Evolutionary conservation across 2,329 filamentous ascomycete genomes (phyloP).

Genomic region (Scolecobasidium constrictum): DNA sequence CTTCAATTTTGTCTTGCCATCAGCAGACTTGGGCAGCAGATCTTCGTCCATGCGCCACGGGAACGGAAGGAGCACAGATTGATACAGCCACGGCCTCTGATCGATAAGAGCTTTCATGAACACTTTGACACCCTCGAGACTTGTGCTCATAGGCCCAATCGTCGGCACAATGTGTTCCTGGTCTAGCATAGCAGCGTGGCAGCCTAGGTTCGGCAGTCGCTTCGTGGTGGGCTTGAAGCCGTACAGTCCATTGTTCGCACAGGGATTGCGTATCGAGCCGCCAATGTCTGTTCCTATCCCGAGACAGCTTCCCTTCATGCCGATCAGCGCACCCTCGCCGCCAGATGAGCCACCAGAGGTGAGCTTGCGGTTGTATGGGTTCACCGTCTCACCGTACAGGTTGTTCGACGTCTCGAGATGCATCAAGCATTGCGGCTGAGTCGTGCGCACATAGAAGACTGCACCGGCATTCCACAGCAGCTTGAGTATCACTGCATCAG

Average conservation of each 20-base stretch:
- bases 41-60: conserved; percentile 36
- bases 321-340: conserved; percentile 46
- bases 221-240: conserved; percentile 32
- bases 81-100: conserved; percentile 43
- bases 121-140: conserved; percentile 39
- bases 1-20: conserved; percentile 30
- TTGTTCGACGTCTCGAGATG: conserved; percentile 42
- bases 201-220: conserved; percentile 32
- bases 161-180: conserved; percentile 37
- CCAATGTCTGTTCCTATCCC: conserved; percentile 45
- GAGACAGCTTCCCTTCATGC: conserved; percentile 39
- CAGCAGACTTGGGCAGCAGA: conserved; percentile 4
- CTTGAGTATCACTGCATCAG: conserved; percentile 38
- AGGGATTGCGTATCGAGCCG: conserved; percentile 37
- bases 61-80: conserved; percentile 48
- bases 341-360: conserved; percentile 44
- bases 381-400: conserved; percentile 41
- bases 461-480: conserved; percentile 37
- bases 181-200: conserved; percentile 31
- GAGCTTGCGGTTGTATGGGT: conserved; percentile 41
- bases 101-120: conserved; percentile 44
- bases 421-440: conserved; percentile 44
- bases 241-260: conserved; percentile 36
- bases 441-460: conserved; percentile 42
- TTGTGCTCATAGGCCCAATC: conserved; percentile 44